Percentiles rank a stretch among this genome's conserved stretches.
These are phyloP conservation scores for Quercus glauca DNA, from an alignment of 306 rosid genomes.

Conservation along the genomic window DNA sequence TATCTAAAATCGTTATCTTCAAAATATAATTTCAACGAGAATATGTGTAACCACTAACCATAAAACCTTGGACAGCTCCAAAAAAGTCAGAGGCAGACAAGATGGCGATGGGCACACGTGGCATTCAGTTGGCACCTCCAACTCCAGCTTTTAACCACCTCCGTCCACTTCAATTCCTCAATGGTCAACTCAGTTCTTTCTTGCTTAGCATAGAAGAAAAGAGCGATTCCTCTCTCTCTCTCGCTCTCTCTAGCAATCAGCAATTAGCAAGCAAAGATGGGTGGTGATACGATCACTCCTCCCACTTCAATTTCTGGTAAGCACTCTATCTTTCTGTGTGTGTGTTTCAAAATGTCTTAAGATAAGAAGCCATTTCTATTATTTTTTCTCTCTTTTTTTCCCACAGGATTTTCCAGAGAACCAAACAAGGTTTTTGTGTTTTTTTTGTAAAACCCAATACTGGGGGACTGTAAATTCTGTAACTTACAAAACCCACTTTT, in stretches of 20 bases:
- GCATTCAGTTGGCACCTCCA: no score
- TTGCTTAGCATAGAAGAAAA: not conserved
- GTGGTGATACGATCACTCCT: constrained; percentile 21
- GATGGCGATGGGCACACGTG: no score
- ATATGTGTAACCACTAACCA: no score
- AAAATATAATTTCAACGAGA: no score
- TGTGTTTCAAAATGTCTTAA: not conserved
- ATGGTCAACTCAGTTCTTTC: not conserved
- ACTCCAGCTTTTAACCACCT: no score
- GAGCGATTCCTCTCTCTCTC: no score
- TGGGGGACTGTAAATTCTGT: not conserved
- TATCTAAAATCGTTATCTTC: no score
- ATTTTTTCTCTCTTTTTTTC: no score
- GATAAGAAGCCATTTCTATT: no score
- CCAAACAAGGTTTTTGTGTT: not conserved
- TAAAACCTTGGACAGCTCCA: no score
- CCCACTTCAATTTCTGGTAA: not conserved
- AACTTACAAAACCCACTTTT: not conserved
- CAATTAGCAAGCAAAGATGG: constrained; percentile 17
- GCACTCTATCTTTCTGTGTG: not conserved
- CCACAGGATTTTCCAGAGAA: not conserved
- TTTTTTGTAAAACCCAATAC: not conserved
- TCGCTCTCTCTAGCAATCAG: not conserved
- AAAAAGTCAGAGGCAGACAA: no score
- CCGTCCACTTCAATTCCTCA: no score